These are phyloP conservation scores for Coemansia sp. DNA, from an alignment of 192 early-diverging fungal species.

Conservation along the genomic window DNA sequence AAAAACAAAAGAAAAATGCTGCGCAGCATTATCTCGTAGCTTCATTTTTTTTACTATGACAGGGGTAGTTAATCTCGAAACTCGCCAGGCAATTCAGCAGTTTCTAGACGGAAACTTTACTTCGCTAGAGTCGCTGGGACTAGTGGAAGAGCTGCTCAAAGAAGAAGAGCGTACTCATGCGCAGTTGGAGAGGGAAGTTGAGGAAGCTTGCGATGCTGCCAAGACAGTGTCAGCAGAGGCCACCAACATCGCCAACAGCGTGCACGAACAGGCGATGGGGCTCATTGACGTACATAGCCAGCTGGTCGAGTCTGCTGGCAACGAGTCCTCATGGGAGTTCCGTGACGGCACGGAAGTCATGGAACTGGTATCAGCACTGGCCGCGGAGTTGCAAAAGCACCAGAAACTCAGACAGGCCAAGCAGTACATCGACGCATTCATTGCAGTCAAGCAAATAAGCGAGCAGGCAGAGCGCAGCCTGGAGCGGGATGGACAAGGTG, in stretches of 20 bases:
- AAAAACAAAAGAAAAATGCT: conserved; percentile 8
- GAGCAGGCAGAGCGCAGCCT: conserved; percentile 14
- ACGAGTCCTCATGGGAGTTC: conserved; percentile 47
- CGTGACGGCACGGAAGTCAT: conserved; percentile 39
- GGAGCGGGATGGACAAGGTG: conserved; percentile 13
- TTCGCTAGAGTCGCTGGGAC: conserved; percentile 41
- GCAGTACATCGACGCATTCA: conserved; percentile 35
- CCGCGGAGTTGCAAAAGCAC: conserved; percentile 25
- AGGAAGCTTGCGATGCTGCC: conserved; percentile 2
- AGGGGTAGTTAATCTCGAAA: conserved; percentile 1
- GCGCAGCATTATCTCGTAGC: conserved; percentile 1
- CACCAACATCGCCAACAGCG: conserved; percentile 1
- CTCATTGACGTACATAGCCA: conserved; percentile 45
- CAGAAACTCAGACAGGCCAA: conserved; percentile 32
- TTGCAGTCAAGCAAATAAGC: conserved; percentile 27
- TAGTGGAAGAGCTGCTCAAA: conserved; percentile 35
- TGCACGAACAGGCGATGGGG: conserved; percentile 17
- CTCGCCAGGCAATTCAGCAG: conserved; percentile 16
- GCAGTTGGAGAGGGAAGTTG: conserved; percentile 20
- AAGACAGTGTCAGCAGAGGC: conserved; percentile 19
- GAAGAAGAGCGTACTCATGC: conserved; percentile 40
- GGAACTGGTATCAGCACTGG: conserved; percentile 33
- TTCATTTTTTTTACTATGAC: conserved; percentile 1
- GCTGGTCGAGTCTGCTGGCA: conserved; percentile 21
- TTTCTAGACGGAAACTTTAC: conserved; percentile 44